phyloP scores from a whole-genome alignment of 352 stramenopile species.

The Discostella stelligera region DNA sequence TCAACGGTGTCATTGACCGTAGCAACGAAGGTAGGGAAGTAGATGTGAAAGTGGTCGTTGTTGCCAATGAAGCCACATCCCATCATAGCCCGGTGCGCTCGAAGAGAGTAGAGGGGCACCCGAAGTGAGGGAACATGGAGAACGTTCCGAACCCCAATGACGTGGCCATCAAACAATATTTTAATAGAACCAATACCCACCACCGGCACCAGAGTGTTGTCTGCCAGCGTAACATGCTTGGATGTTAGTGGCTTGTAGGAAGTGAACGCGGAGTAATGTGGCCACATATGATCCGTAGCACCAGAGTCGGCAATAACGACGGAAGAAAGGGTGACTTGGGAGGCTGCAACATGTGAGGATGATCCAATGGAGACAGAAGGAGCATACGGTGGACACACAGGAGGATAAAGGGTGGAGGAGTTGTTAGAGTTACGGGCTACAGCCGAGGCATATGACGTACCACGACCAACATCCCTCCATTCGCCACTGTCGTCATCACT shows the following conservation, averaged over 20 bases:
- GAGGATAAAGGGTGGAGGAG: no score
- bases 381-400: no score
- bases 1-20: slow-evolving; percentile 9
- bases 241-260: slow-evolving; percentile 7
- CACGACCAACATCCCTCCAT: no score
- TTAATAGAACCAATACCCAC: slow-evolving; percentile 6
- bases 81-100: neutral
- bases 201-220: slow-evolving; percentile 14
- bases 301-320: slow-evolving; percentile 10
- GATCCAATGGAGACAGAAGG: neutral
- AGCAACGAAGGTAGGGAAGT: slow-evolving; percentile 32
- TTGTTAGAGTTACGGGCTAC: no score
- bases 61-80: slow-evolving; percentile 23
- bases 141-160: slow-evolving; percentile 2
- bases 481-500: no score
- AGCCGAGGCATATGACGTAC: no score
- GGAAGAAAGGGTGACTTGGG: neutral
- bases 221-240: slow-evolving; percentile 6
- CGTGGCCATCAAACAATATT: slow-evolving; percentile 26
- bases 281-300: neutral
- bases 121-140: no score
- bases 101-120: no score
- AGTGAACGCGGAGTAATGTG: slow-evolving; percentile 4
- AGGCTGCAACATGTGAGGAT: neutral
- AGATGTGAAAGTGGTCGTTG: slow-evolving; percentile 10